A percentile compares a stretch with the other conserved stretches of the same genome.
Conservation (phyloP, 108 stramenopile genomes). For the Parietichytrium sp. region DNA sequence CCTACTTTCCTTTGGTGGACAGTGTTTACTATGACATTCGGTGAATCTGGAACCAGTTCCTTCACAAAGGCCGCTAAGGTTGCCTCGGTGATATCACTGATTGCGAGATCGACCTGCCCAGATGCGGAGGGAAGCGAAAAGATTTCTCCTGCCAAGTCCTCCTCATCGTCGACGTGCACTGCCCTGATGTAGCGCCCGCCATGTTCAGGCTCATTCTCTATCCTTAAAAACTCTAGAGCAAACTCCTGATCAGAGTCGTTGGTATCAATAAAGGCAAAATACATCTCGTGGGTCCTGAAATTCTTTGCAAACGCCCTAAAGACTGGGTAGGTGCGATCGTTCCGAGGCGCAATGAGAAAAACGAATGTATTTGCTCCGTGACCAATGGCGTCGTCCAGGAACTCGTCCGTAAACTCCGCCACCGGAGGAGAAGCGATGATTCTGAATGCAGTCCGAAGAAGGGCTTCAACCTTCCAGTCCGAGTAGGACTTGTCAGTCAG, state of each 20-base stretch:
- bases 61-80: neutral
- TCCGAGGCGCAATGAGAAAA: neutral
- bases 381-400: constrained; percentile 7
- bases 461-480: neutral
- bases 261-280: neutral
- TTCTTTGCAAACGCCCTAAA: neutral
- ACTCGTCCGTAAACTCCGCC: constrained; percentile 1
- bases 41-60: no score
- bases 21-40: no score
- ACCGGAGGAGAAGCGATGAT: neutral
- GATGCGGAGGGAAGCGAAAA: neutral
- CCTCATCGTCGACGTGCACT: neutral
- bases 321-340: neutral
- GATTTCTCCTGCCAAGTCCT: neutral
- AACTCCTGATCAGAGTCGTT: neutral
- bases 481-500: neutral
- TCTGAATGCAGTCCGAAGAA: neutral
- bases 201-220: neutral
- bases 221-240: neutral
- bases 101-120: neutral
- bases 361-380: neutral
- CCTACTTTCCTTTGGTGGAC: no score
- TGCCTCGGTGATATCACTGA: neutral
- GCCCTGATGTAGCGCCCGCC: neutral
- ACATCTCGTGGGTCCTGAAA: neutral